Evolutionary conservation across 2,329 filamentous ascomycete species (phyloP), one percentile per base, ranked within the genome.

Genomic region (Malbranchea cinnamomea): DNA sequence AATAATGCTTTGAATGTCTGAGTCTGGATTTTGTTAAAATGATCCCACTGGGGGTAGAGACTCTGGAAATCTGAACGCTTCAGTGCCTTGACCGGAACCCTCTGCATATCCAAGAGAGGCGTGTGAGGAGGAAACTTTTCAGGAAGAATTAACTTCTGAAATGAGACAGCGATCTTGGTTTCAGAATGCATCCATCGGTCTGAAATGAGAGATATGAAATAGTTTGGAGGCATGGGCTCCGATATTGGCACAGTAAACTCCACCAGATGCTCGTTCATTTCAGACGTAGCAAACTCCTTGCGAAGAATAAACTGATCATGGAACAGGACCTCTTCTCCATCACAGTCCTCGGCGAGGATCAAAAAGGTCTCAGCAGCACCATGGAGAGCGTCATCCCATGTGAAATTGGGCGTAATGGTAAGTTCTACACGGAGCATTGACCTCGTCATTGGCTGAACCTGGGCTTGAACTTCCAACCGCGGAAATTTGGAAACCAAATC

Each of bases 111-210:
- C 13, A 95, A 68, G 25, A 95, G 66, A 37, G 82, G 84, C 0
- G 89, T 98, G 49, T 93, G 87, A 23, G 89, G 76, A 17, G 85
- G 85, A 53, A 98, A 98, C 48, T 89, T 89, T 53, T 94, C 87
- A 0, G 89, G 89, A 4, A 98, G 67, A 24, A 93, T 79, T 16
- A 98, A 66, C 52, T 94, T 94, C 52, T 92, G 80, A 61, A 98
- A 95, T 1, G 85, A 87, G 2, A 98, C 78, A 0, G 87, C 78
- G 31, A 98, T 63, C 49, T 85, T 84, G 1, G 85, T 93, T 59
- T 98, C 85, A 1, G 87, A 83, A 50, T 93, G 83, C 83, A 98
- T 94, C 89, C 89, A 98, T 42, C 89, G 70, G 53, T 98, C 89
- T 3, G 87, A 95, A 12, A 94, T 61, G 22, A 98, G 71, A 0